Evolutionary conservation across 345 rosid species (phyloP).

Genomic region (Turnera subulata): DNA sequence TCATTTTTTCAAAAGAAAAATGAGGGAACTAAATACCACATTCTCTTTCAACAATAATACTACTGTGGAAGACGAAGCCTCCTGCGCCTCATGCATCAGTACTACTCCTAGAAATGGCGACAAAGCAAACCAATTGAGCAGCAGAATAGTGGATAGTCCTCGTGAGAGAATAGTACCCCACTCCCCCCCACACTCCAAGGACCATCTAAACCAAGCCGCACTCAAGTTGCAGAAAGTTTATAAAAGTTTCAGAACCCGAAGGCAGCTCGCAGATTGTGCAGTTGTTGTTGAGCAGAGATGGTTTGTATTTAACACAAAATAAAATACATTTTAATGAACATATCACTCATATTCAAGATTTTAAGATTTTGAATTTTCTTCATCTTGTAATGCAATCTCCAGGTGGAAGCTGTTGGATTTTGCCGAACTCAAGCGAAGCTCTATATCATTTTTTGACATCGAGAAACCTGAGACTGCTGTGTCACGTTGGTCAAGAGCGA

Average conservation of each 20-base stretch:
- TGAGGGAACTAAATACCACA: slow-evolving; percentile 21
- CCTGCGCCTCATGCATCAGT: neutral
- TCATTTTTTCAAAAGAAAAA: too few relatives aligned
- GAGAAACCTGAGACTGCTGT: slow-evolving; percentile 72
- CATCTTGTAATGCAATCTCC: slow-evolving; percentile 13
- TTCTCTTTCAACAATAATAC: slow-evolving; percentile 24
- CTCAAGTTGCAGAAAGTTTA: slow-evolving; percentile 84
- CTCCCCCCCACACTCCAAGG: slow-evolving; percentile 12
- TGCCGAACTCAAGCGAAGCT: slow-evolving; percentile 85
- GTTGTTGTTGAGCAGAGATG: slow-evolving; percentile 93
- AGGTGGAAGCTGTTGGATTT: slow-evolving; percentile 96
- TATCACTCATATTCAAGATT: too few relatives aligned
- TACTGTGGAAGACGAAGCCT: slow-evolving; percentile 22
- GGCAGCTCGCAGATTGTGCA: slow-evolving; percentile 91
- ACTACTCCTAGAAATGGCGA: too few relatives aligned
- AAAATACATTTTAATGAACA: too few relatives aligned
- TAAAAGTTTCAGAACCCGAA: slow-evolving; percentile 83
- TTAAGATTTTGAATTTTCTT: too few relatives aligned
- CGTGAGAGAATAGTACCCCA: slow-evolving; percentile 8
- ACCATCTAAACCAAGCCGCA: slow-evolving; percentile 52
- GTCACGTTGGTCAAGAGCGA: slow-evolving; percentile 93
- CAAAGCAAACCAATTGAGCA: too few relatives aligned
- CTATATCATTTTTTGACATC: slow-evolving; percentile 83
- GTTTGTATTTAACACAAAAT: slow-evolving; percentile 28
- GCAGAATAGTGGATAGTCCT: slow-evolving; percentile 14